phyloP scores from a whole-genome alignment of 257 asterid genomes.

The Solanum ossicruentum region DNA sequence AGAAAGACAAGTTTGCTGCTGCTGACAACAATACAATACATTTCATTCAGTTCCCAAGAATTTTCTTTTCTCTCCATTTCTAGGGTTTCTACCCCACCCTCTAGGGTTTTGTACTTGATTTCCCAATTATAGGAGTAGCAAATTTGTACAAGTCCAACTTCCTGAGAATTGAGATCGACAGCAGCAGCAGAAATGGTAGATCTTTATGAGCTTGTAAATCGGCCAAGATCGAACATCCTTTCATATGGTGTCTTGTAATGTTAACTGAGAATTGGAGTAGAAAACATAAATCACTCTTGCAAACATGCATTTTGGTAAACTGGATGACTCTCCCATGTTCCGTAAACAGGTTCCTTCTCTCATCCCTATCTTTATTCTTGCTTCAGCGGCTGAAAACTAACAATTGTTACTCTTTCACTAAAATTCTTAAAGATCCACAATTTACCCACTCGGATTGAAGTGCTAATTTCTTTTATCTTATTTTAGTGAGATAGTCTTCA shows the following conservation, averaged over 20 bases:
- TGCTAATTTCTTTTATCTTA: background rate
- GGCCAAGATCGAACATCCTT: slow-evolving; percentile 24
- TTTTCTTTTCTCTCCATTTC: slow-evolving; percentile 21
- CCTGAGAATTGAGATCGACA: slow-evolving; percentile 25
- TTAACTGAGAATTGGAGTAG: slow-evolving; percentile 2
- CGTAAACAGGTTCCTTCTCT: slow-evolving; percentile 69
- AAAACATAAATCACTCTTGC: slow-evolving; percentile 15
- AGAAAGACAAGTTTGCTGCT: background rate
- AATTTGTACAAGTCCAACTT: background rate
- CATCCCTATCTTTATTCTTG: background rate
- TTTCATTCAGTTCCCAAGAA: slow-evolving; percentile 43
- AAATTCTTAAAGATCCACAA: background rate
- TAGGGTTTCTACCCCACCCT: slow-evolving; percentile 35
- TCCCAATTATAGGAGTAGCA: background rate
- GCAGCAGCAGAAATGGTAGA: slow-evolving; percentile 15
- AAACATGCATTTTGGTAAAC: slow-evolving; percentile 92
- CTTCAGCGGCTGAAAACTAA: background rate
- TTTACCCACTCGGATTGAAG: background rate
- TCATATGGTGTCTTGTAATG: background rate
- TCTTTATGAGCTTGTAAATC: background rate
- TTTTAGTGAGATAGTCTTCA: background rate
- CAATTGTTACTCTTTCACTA: background rate
- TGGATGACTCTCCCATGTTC: slow-evolving; percentile 99
- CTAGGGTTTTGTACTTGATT: slow-evolving; percentile 41
- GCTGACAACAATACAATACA: slow-evolving; percentile 26